These are phyloP conservation scores for Ceratobasidium sp. DNA, from an alignment of 1,284 basidiomycete species.

Conservation along the genomic window DNA sequence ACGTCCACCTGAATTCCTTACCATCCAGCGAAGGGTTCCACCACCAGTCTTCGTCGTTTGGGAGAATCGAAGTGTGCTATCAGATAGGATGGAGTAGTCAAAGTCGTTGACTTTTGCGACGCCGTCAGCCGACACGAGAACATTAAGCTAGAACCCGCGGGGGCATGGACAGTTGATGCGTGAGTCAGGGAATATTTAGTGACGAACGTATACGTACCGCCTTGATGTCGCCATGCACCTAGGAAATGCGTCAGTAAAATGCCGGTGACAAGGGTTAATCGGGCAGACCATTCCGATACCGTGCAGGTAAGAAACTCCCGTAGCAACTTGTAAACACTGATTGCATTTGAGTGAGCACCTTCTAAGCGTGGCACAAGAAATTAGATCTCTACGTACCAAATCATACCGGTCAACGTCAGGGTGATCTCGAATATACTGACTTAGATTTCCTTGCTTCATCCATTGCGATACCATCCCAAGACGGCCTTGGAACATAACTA, in stretches of 20 bases:
- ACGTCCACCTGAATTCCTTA: not conserved
- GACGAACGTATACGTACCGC: too few relatives aligned
- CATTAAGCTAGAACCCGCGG: not conserved
- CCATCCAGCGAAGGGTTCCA: not conserved
- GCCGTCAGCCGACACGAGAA: not conserved
- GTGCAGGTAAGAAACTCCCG: not conserved
- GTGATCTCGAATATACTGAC: not conserved
- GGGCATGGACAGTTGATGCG: too few relatives aligned
- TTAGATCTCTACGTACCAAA: too few relatives aligned
- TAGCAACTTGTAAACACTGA: not conserved
- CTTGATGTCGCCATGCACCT: too few relatives aligned
- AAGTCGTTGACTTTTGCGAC: not conserved
- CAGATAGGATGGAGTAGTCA: not conserved
- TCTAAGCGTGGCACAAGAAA: too few relatives aligned
- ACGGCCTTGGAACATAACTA: not conserved
- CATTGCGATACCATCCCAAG: slow-evolving; percentile 1
- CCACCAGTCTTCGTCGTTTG: not conserved
- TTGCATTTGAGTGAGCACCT: too few relatives aligned
- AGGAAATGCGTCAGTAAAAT: too few relatives aligned
- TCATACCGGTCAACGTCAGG: too few relatives aligned
- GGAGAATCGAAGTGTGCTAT: not conserved
- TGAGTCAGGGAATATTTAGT: too few relatives aligned
- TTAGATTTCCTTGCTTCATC: not conserved
- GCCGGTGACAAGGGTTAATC: too few relatives aligned
- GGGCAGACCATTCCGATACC: not conserved